Evolutionary conservation across 495 filamentous ascomycete genomes (phyloP), one percentile per base, ranked within the genome.

Genomic region (Penicillium alfredii): DNA sequence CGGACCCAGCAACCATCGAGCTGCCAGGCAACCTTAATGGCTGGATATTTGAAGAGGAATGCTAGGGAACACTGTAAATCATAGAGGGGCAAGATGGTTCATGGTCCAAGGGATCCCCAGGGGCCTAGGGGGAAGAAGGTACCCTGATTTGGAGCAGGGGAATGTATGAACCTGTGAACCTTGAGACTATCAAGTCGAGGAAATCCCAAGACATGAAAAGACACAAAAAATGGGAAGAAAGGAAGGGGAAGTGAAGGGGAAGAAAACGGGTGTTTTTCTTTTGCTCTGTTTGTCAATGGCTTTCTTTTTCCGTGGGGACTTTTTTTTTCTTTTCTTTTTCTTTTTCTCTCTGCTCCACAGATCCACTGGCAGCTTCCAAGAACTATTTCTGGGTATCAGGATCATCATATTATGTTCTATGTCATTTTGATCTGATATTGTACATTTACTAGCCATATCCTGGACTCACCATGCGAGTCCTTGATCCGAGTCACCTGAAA

Each of bases 1-100:
- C 40, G 49, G 44, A 53, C 60, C 60, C 49, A 55, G 62, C 61
- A 64, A 68, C 56, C 61, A 66, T 66, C 50, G 42, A 63, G 47
- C 54, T 55, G 60, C 56, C 59, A 60, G 60, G 58, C 53, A 62
- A 64, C 58, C 53, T 50, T 53, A 33, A 30, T 34, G 26, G 38
- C 19, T 35, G 30, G 32, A 43, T 51, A 38, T 39, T 44, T 39
- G 38, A 25, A 12, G 45, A 53, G 45, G 58, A 62, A 64, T 64
- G 58, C 44, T 50, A 52, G 49, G 52, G 44, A 44, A 25, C 23
- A 25, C 8, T 25, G 23, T n/a, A n/a, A n/a, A n/a, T n/a, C n/a
- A n/a, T n/a, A n/a, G n/a, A n/a, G n/a, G n/a, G n/a, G n/a, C n/a
- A n/a, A n/a, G n/a, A n/a, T n/a, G n/a, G n/a, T n/a, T n/a, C n/a